Conservation (phyloP, 306 rosid genomes). For the Dalbergia cochinchinensis region DNA sequence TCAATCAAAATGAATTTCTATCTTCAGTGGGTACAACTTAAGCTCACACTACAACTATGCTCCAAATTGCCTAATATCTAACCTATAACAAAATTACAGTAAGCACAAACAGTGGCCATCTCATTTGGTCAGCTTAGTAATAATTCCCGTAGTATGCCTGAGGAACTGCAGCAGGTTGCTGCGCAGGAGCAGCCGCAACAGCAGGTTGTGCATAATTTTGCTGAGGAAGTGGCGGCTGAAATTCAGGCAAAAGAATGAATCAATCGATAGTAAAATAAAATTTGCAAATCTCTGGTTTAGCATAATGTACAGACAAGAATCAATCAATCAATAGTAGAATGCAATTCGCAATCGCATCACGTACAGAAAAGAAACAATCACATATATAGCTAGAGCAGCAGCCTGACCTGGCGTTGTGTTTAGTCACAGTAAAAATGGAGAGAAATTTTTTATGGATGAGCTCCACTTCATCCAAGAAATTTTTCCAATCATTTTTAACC, state of each 20-base stretch:
- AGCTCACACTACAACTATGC: slow-evolving; percentile 49
- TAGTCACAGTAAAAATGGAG: too few relatives aligned
- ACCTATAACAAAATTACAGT: slow-evolving; percentile 48
- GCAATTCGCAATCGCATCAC: too few relatives aligned
- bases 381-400: too few relatives aligned
- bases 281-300: background rate
- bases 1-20: slow-evolving; percentile 41
- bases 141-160: slow-evolving; percentile 89
- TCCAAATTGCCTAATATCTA: slow-evolving; percentile 38
- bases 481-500: too few relatives aligned
- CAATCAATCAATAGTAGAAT: too few relatives aligned
- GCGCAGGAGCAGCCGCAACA: slow-evolving; percentile 68
- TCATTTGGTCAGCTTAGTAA: slow-evolving; percentile 58
- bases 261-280: background rate
- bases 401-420: too few relatives aligned
- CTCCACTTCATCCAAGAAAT: too few relatives aligned
- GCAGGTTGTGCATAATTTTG: slow-evolving; percentile 80
- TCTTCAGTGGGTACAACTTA: slow-evolving; percentile 8
- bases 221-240: slow-evolving; percentile 69
- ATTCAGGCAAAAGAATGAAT: slow-evolving; percentile 33
- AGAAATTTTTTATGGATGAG: too few relatives aligned
- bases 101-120: slow-evolving; percentile 42
- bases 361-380: too few relatives aligned
- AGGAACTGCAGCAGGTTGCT: slow-evolving; percentile 81
- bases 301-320: too few relatives aligned